phyloP scores from a whole-genome alignment of 371 early-diverging fungal species.

The Rhizomucor pusillus region DNA sequence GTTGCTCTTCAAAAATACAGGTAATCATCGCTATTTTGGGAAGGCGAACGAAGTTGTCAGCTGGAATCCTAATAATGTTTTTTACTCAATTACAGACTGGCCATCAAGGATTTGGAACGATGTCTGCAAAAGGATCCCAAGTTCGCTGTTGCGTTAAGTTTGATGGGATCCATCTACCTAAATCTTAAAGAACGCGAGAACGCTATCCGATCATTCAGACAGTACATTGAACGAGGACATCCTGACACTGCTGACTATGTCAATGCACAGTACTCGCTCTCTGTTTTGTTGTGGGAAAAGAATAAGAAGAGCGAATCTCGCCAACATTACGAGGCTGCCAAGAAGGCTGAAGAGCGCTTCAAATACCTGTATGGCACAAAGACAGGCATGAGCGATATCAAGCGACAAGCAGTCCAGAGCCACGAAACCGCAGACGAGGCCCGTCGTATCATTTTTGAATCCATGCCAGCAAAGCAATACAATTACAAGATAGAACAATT shows the following conservation, averaged over 20 bases:
- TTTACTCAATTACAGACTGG: constrained; percentile 21
- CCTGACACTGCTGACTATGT: constrained; percentile 59
- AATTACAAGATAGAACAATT: constrained; percentile 41
- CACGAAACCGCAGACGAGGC: constrained; percentile 47
- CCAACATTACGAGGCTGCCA: constrained; percentile 52
- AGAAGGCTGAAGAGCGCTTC: constrained; percentile 56
- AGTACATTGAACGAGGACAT: constrained; percentile 52
- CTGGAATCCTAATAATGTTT: not conserved
- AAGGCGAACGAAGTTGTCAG: not conserved
- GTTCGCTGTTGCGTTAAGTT: constrained; percentile 55
- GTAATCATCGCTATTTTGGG: too few species aligned
- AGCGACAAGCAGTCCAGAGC: constrained; percentile 48
- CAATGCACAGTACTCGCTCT: constrained; percentile 57
- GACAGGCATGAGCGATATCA: constrained; percentile 58
- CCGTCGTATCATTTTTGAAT: constrained; percentile 25
- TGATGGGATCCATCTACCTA: constrained; percentile 57
- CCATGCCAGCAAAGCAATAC: constrained; percentile 31
- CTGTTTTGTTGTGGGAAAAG: constrained; percentile 47
- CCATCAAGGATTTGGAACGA: constrained; percentile 61
- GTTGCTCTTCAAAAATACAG: constrained; percentile 52
- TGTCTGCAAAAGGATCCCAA: constrained; percentile 50
- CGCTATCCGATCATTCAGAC: constrained; percentile 55
- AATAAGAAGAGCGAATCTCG: constrained; percentile 52
- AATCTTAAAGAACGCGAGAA: constrained; percentile 52
- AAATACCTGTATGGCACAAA: constrained; percentile 54